Evolutionary conservation across 805 yeast species (phyloP).

Genomic region (Lipomyces lipofer): DNA sequence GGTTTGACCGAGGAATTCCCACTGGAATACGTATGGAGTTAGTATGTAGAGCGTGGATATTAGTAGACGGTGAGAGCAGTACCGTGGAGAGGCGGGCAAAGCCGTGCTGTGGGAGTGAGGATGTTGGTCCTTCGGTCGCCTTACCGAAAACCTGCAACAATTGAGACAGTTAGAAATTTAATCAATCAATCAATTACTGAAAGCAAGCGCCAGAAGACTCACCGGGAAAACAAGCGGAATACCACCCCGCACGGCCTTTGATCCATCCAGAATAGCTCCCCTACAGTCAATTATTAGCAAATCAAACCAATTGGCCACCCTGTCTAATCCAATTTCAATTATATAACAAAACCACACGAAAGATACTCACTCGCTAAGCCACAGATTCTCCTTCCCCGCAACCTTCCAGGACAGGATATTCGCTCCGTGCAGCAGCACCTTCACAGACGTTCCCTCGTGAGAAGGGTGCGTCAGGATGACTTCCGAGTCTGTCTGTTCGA

Average conservation of each 20-base stretch:
- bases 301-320: not conserved
- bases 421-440: slow-evolving; percentile 83
- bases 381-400: slow-evolving; percentile 73
- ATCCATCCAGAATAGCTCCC: slow-evolving; percentile 84
- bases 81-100: slow-evolving; percentile 77
- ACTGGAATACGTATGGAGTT: slow-evolving; percentile 40
- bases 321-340: too few species aligned
- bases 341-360: not conserved
- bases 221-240: slow-evolving; percentile 94
- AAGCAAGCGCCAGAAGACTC: too few species aligned
- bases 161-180: not conserved
- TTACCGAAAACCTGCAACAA: slow-evolving; percentile 55
- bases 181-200: not conserved
- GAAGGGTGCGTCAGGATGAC: slow-evolving; percentile 61
- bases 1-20: slow-evolving; percentile 94
- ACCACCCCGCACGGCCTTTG: slow-evolving; percentile 96
- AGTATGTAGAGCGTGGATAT: not conserved
- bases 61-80: not conserved
- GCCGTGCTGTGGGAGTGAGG: slow-evolving; percentile 88
- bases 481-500: slow-evolving; percentile 63
- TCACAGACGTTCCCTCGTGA: slow-evolving; percentile 55
- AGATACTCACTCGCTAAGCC: slow-evolving; percentile 49
- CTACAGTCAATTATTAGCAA: slow-evolving; percentile 43
- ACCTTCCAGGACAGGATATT: slow-evolving; percentile 80
- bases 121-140: slow-evolving; percentile 57